These are phyloP conservation scores for Apiotrichum mycotoxinovorans DNA, from an alignment of 1,284 basidiomycete species.

Conservation along the genomic window DNA sequence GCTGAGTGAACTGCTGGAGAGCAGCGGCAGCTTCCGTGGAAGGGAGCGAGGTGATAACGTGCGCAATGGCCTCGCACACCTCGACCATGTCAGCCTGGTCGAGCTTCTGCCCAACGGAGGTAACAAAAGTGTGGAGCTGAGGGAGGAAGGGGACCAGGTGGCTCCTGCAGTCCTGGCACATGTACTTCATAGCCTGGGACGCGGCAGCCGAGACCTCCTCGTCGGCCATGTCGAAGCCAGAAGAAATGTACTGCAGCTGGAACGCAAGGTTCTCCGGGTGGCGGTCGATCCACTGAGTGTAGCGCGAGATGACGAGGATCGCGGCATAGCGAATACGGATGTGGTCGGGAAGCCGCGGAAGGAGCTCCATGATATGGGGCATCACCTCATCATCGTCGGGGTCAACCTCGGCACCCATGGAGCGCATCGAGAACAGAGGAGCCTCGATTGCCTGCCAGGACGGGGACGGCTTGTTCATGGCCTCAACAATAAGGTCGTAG, in stretches of 20 bases:
- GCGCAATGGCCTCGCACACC: slow-evolving; percentile 91
- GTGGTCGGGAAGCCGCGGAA: slow-evolving; percentile 84
- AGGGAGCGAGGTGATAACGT: slow-evolving; percentile 90
- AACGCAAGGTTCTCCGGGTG: slow-evolving; percentile 84
- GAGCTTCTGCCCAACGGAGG: slow-evolving; percentile 69
- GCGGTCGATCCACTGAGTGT: slow-evolving; percentile 92
- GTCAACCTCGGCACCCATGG: slow-evolving; percentile 95
- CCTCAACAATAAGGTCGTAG: slow-evolving; percentile 73
- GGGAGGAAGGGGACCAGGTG: slow-evolving; percentile 89
- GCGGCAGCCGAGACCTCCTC: slow-evolving; percentile 92
- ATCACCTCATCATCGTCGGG: slow-evolving; percentile 76
- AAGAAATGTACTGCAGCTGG: slow-evolving; percentile 85
- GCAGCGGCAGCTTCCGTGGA: slow-evolving; percentile 74
- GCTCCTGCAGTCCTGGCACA: slow-evolving; percentile 95
- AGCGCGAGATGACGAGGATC: slow-evolving; percentile 89
- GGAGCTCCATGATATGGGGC: slow-evolving; percentile 91
- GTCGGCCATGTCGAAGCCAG: slow-evolving; percentile 74
- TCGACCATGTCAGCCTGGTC: slow-evolving; percentile 82
- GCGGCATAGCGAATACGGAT: slow-evolving; percentile 93
- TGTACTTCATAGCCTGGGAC: slow-evolving; percentile 90
- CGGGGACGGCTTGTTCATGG: slow-evolving; percentile 54
- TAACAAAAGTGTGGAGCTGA: slow-evolving; percentile 84
- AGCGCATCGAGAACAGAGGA: slow-evolving; percentile 94
- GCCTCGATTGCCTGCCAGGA: slow-evolving; percentile 98
- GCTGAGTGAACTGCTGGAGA: slow-evolving; percentile 73